phyloP scores from a whole-genome alignment of 1,139 yeast species.

The Lodderomyces margitis region DNA sequence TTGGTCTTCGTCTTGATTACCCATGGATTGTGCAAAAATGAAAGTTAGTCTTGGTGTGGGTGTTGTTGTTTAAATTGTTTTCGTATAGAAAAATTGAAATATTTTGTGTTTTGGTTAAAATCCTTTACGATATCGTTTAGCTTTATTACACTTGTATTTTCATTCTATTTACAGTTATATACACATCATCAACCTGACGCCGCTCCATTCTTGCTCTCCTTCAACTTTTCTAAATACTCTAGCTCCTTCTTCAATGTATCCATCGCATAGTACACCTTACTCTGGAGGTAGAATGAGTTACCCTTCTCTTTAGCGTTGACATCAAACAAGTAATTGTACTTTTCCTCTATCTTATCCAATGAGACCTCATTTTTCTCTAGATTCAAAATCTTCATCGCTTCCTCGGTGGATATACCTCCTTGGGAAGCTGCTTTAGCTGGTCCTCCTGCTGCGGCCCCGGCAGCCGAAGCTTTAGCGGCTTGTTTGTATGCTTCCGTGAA shows the following conservation, averaged over 20 bases:
- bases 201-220: constrained; percentile 21
- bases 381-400: constrained; percentile 88
- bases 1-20: constrained; percentile 30
- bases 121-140: neutral
- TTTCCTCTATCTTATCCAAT: constrained; percentile 64
- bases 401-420: constrained; percentile 83
- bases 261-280: constrained; percentile 78
- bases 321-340: constrained; percentile 80
- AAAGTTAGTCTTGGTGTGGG: no score
- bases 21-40: constrained; percentile 9
- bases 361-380: constrained; percentile 59
- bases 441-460: constrained; percentile 50
- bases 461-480: constrained; percentile 84
- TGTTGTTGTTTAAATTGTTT: neutral
- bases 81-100: constrained; percentile 2
- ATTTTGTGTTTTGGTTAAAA: neutral
- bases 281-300: constrained; percentile 87
- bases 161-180: neutral
- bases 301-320: constrained; percentile 92
- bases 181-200: constrained; percentile 6
- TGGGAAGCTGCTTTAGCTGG: constrained; percentile 48
- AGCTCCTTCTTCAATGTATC: constrained; percentile 46
- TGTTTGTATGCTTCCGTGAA: constrained; percentile 96
- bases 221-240: constrained; percentile 40
- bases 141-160: neutral